phyloP scores from a whole-genome alignment of 2,329 filamentous ascomycete species.

The Sclerotinia subarctica region DNA sequence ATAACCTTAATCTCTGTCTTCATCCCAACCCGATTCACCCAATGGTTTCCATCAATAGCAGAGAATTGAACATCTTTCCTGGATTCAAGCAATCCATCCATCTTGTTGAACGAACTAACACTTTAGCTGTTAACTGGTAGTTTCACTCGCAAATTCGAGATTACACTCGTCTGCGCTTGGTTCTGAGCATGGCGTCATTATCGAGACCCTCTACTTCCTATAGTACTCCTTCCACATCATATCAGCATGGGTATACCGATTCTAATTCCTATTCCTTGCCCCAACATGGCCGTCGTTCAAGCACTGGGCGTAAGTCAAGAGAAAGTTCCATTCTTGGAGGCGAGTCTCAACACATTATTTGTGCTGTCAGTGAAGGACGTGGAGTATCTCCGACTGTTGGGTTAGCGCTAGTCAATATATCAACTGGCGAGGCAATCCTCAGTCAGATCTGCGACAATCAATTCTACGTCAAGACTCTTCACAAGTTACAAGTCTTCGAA shows the following conservation, averaged over 20 bases:
- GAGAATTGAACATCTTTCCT: background rate
- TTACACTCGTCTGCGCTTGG: background rate
- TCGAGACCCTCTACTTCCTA: slow-evolving; percentile 32
- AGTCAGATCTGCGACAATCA: slow-evolving; percentile 93
- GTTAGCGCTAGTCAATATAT: slow-evolving; percentile 81
- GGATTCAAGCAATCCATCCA: background rate
- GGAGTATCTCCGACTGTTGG: slow-evolving; percentile 82
- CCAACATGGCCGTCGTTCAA: slow-evolving; percentile 27
- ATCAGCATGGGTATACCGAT: slow-evolving; percentile 34
- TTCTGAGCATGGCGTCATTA: slow-evolving; percentile 23
- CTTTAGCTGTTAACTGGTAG: slow-evolving; percentile 7
- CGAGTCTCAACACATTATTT: slow-evolving; percentile 71
- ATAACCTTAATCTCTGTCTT: background rate
- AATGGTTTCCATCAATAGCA: too few species aligned
- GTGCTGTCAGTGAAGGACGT: slow-evolving; percentile 83
- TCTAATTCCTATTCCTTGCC: slow-evolving; percentile 31
- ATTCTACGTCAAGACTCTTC: slow-evolving; percentile 82
- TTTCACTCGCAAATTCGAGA: background rate
- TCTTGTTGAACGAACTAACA: slow-evolving; percentile 25
- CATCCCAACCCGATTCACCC: background rate
- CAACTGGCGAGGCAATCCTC: slow-evolving; percentile 77
- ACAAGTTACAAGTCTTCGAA: slow-evolving; percentile 78
- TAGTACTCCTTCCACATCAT: slow-evolving; percentile 31
- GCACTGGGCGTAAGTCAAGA: slow-evolving; percentile 35
- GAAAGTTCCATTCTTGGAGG: slow-evolving; percentile 40